Conservation (phyloP, 768 basidiomycete species). For the Saitozyma sp. region DNA sequence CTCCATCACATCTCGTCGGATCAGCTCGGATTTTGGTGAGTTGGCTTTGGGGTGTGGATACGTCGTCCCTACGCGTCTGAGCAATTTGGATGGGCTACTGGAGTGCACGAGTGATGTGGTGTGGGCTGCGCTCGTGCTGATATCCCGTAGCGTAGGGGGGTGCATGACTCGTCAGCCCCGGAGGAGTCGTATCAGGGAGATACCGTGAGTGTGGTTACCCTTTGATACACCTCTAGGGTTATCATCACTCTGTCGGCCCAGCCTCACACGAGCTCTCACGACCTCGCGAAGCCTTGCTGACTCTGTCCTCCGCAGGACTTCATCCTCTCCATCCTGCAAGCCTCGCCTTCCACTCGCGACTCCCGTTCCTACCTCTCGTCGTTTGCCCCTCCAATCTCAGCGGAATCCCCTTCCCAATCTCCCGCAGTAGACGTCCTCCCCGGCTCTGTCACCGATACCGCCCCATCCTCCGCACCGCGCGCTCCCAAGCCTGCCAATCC, state of each 20-base stretch:
- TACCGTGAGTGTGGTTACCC: constrained; percentile 7
- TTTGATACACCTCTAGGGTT: too few relatives aligned
- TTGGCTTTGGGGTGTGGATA: too few relatives aligned
- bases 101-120: too few relatives aligned
- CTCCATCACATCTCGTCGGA: too few relatives aligned
- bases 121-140: too few relatives aligned
- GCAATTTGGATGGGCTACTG: too few relatives aligned
- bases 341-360: constrained; percentile 88
- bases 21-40: too few relatives aligned
- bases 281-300: constrained; percentile 4
- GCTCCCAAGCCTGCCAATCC: constrained; percentile 52
- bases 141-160: too few relatives aligned
- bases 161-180: background rate
- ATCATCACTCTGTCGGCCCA: background rate
- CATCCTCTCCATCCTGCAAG: constrained; percentile 87
- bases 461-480: constrained; percentile 44
- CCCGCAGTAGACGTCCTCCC: constrained; percentile 21
- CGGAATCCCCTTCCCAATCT: constrained; percentile 5
- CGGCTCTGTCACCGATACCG: constrained; percentile 18
- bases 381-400: constrained; percentile 71
- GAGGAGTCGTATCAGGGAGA: constrained; percentile 13
- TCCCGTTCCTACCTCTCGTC: constrained; percentile 84
- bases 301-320: constrained; percentile 67
- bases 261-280: background rate
- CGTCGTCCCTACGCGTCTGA: too few relatives aligned